Percentiles rank a stretch among this genome's conserved stretches.
These are phyloP conservation scores for Sclerotiophoma versabilis DNA, from an alignment of 2,329 filamentous ascomycete species.

Conservation along the genomic window DNA sequence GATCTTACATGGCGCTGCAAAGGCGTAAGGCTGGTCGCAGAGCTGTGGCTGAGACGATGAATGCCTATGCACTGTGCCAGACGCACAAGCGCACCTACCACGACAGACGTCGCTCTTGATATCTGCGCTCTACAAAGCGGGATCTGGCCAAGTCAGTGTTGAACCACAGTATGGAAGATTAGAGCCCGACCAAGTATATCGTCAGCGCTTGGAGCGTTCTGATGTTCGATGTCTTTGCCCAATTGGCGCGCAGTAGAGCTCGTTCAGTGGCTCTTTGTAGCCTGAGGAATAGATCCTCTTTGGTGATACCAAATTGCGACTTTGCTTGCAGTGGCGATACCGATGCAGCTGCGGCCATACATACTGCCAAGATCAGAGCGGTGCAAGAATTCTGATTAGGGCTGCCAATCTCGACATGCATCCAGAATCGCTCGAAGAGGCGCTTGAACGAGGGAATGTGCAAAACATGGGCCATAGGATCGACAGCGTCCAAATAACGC, in stretches of 20 bases:
- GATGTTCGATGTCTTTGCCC: constrained; percentile 50
- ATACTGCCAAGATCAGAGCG: constrained; percentile 46
- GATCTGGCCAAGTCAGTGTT: constrained; percentile 35
- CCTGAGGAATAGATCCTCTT: constrained; percentile 46
- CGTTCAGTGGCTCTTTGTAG: constrained; percentile 48
- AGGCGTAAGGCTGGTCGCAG: constrained; percentile 44
- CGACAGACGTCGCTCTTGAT: constrained; percentile 47
- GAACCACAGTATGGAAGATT: neutral
- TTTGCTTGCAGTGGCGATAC: constrained; percentile 49
- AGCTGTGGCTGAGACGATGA: constrained; percentile 45
- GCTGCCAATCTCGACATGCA: constrained; percentile 46
- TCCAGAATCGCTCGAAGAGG: constrained; percentile 48
- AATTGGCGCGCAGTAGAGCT: constrained; percentile 46
- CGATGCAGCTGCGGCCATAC: constrained; percentile 48
- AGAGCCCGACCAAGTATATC: constrained; percentile 43
- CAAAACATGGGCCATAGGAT: constrained; percentile 48
- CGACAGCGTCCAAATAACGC: constrained; percentile 47
- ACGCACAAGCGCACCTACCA: constrained; percentile 48
- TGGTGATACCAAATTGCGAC: constrained; percentile 48
- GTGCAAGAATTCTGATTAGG: constrained; percentile 48
- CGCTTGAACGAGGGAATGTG: constrained; percentile 49
- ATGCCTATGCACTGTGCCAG: constrained; percentile 50
- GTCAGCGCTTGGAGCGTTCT: constrained; percentile 47
- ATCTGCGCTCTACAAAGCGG: constrained; percentile 49
- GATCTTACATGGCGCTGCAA: constrained; percentile 47